Evolutionary conservation across 1,284 basidiomycete species (phyloP).

Genomic region (Laetiporus sulphureus): DNA sequence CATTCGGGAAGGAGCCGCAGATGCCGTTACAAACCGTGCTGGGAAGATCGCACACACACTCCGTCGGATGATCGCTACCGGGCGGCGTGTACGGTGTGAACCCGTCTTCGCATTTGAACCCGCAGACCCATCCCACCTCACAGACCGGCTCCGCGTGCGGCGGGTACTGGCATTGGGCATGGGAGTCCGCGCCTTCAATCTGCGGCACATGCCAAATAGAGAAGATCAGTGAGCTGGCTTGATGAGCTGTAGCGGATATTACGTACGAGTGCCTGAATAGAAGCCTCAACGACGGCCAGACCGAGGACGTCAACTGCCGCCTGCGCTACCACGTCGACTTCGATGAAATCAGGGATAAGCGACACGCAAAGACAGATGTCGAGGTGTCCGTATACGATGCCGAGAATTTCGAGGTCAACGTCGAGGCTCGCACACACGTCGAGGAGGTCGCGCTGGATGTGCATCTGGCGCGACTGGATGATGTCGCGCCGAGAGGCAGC

Average conservation of each 20-base stretch:
- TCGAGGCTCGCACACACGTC: constrained; percentile 18
- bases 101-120: constrained; percentile 14
- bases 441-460: constrained; percentile 12
- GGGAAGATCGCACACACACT: constrained; percentile 11
- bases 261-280: constrained; percentile 13
- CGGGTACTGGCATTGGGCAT: constrained; percentile 14
- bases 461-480: constrained; percentile 13
- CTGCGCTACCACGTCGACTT: constrained; percentile 11
- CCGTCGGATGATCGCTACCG: constrained; percentile 4
- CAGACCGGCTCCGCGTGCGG: constrained; percentile 11
- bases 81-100: constrained; percentile 13
- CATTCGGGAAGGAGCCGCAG: constrained; percentile 14
- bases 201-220: neutral
- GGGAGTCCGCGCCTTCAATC: constrained; percentile 12
- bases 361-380: constrained; percentile 19
- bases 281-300: constrained; percentile 5
- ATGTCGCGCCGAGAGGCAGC: constrained; percentile 4
- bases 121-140: constrained; percentile 8
- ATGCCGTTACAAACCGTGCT: constrained; percentile 13
- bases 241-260: neutral
- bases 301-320: constrained; percentile 9
- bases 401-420: constrained; percentile 13
- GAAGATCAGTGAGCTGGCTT: neutral
- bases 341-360: constrained; percentile 16
- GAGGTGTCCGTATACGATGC: constrained; percentile 14